Evolutionary conservation across 306 rosid species (phyloP).

Genomic region (Fragaria ananassa): DNA sequence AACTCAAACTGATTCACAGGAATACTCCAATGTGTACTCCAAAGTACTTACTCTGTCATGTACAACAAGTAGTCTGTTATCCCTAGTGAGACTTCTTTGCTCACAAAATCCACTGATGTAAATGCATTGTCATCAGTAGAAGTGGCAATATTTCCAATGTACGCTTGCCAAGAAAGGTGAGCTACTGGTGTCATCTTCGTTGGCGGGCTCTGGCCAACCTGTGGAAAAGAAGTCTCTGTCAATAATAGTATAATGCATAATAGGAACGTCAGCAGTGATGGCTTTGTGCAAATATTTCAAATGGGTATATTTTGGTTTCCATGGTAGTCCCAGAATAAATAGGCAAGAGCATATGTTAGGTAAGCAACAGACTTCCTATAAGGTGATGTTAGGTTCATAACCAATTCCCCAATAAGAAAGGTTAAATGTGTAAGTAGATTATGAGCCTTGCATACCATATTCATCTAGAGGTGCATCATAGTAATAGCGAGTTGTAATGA

Average conservation of each 20-base stretch:
- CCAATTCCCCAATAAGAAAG: background rate
- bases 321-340: constrained; percentile 47
- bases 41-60: constrained; percentile 80
- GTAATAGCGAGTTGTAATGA: constrained; percentile 85
- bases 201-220: constrained; percentile 55
- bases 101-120: constrained; percentile 60
- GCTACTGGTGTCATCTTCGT: constrained; percentile 54
- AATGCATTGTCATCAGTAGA: constrained; percentile 42
- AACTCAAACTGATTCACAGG: constrained; percentile 17
- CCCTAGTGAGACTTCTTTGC: constrained; percentile 70
- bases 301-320: constrained; percentile 96
- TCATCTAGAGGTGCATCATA: constrained; percentile 93
- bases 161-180: constrained; percentile 65
- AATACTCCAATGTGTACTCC: background rate
- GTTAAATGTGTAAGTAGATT: background rate
- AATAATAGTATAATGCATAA: constrained; percentile 1
- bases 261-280: constrained; percentile 35
- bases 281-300: constrained; percentile 78
- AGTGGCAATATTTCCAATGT: constrained; percentile 67
- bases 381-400: background rate
- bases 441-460: constrained; percentile 53
- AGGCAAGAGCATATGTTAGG: constrained; percentile 10
- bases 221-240: constrained; percentile 9
- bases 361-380: background rate
- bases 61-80: constrained; percentile 92